phyloP scores from a whole-genome alignment of 2,329 filamentous ascomycete genomes.

The Macrophomina phaseolina region DNA sequence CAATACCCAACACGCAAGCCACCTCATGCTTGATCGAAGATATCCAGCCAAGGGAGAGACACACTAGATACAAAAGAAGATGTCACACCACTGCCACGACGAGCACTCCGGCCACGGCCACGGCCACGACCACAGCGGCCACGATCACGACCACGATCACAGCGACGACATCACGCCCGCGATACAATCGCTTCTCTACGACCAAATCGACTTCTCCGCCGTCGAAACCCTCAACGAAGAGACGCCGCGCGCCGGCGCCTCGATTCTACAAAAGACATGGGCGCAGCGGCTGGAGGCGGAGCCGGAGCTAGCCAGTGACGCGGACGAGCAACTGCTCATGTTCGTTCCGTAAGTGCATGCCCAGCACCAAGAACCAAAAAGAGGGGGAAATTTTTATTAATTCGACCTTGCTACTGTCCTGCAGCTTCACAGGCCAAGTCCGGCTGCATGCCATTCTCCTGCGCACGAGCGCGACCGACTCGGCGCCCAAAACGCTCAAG shows the following conservation, averaged over 20 bases:
- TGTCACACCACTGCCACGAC: constrained; percentile 44
- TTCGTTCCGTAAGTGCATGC: constrained; percentile 71
- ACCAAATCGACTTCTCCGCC: constrained; percentile 86
- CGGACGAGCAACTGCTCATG: constrained; percentile 93
- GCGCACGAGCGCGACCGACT: constrained; percentile 73
- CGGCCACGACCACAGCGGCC: constrained; percentile 51
- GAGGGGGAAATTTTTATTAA: too few relatives aligned
- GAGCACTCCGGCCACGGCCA: constrained; percentile 55
- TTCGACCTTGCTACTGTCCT: neutral
- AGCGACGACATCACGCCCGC: constrained; percentile 91
- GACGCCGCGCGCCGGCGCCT: constrained; percentile 68
- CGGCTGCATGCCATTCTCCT: constrained; percentile 90
- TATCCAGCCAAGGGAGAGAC: neutral
- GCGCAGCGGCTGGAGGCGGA: constrained; percentile 72
- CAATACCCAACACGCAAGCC: too few relatives aligned
- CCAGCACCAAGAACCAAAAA: neutral
- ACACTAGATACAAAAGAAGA: neutral
- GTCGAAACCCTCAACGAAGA: constrained; percentile 87
- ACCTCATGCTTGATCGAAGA: neutral
- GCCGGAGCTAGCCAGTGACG: constrained; percentile 82
- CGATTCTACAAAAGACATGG: constrained; percentile 90
- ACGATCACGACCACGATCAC: constrained; percentile 77
- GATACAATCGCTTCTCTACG: constrained; percentile 87
- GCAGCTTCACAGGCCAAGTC: constrained; percentile 88
- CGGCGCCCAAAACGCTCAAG: constrained; percentile 81